Percentiles rank a stretch among this genome's conserved stretches.
These are phyloP conservation scores for Globisporangium carolinianum DNA, from an alignment of 352 stramenopile species.

Conservation along the genomic window DNA sequence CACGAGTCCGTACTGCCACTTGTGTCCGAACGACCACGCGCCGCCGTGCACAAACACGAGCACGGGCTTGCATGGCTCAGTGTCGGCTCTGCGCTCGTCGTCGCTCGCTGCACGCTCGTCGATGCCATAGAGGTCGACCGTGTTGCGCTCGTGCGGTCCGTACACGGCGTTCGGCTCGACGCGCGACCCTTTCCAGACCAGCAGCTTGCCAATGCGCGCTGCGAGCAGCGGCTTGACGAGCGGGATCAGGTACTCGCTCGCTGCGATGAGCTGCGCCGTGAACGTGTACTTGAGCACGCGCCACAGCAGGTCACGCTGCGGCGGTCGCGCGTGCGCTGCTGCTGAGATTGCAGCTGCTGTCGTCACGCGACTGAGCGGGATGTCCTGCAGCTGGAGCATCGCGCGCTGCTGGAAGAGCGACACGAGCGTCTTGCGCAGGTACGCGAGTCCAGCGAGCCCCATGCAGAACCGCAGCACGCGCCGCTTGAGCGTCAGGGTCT, in stretches of 20 bases:
- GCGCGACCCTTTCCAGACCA: constrained; percentile 30
- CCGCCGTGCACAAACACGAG: constrained; percentile 90
- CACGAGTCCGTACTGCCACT: constrained; percentile 73
- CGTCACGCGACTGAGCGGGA: not conserved
- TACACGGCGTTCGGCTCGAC: constrained; percentile 30
- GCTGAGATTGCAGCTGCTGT: not conserved
- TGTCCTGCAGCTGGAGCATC: constrained; percentile 16
- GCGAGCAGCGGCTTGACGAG: constrained; percentile 45
- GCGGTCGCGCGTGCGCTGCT: not conserved
- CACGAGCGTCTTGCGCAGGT: constrained; percentile 19
- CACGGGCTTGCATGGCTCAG: constrained; percentile 36
- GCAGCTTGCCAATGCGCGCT: constrained; percentile 29
- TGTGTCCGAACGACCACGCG: constrained; percentile 76
- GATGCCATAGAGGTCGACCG: constrained; percentile 55
- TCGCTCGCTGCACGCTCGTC: constrained; percentile 2
- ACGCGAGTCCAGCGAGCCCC: constrained; percentile 11
- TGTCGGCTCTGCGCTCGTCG: not conserved
- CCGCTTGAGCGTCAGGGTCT: not conserved
- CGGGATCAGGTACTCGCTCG: constrained; percentile 46
- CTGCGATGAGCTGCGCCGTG: constrained; percentile 37
- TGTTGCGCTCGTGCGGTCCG: constrained; percentile 42
- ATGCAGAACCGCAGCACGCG: constrained; percentile 18
- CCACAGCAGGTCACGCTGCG: constrained; percentile 4
- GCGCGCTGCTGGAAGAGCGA: constrained; percentile 17
- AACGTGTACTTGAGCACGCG: constrained; percentile 38